Percentiles rank a stretch among this genome's conserved stretches.
phyloP scores from a whole-genome alignment of 345 rosid species.

The Eucalyptus regnans region DNA sequence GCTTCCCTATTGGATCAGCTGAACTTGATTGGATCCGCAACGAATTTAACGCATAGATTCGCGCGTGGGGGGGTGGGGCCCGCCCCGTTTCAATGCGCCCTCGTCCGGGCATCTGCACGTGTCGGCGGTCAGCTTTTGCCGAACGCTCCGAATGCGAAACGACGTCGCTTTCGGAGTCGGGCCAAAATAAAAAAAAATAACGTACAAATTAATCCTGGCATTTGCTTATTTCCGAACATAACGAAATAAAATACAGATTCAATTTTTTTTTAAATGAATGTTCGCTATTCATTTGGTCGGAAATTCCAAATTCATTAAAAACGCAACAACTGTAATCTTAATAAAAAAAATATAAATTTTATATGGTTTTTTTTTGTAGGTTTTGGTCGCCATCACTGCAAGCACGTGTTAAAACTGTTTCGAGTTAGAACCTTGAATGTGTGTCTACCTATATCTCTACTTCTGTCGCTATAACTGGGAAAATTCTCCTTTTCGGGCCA shows the following conservation, averaged over 20 bases:
- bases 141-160: not conserved
- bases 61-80: not conserved
- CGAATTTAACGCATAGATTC: not conserved
- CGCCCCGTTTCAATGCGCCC: not conserved
- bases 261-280: too few species aligned
- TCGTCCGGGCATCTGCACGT: not conserved
- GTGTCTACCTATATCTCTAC: not conserved
- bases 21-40: not conserved
- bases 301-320: not conserved
- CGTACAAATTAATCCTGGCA: too few species aligned
- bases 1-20: not conserved
- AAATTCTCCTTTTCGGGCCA: rapidly evolving
- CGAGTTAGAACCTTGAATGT: not conserved
- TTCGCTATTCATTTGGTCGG: too few species aligned
- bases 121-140: not conserved
- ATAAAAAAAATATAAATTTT: too few species aligned
- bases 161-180: not conserved
- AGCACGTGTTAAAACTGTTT: too few species aligned
- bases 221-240: too few species aligned
- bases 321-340: not conserved
- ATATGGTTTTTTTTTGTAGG: too few species aligned
- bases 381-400: rapidly evolving
- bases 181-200: too few species aligned
- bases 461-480: rapidly evolving
- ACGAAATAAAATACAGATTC: too few species aligned